phyloP scores from a whole-genome alignment of 495 filamentous ascomycete genomes.

The Trichoderma gamsii region DNA sequence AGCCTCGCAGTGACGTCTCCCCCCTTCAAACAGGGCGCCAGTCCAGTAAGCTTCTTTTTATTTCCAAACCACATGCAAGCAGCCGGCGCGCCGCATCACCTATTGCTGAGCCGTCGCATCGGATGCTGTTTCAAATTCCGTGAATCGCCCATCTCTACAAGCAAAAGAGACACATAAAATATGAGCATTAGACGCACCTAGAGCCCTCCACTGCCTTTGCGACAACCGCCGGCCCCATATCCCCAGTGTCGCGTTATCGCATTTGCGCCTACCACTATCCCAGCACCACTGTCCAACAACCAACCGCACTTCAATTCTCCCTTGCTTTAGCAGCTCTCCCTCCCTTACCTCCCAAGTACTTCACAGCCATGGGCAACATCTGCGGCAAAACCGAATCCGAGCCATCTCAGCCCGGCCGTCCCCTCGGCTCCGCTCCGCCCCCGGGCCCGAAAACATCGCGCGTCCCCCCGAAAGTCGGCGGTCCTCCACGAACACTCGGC shows the following conservation, averaged over 20 bases:
- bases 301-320: not conserved
- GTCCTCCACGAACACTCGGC: conserved; percentile 53
- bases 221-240: not conserved
- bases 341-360: not conserved
- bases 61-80: no score
- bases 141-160: no score
- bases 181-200: no score
- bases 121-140: no score
- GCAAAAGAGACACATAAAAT: no score
- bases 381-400: conserved; percentile 61
- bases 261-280: no score
- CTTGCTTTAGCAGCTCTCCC: not conserved
- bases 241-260: not conserved
- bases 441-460: conserved; percentile 20
- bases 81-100: no score
- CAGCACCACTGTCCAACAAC: not conserved
- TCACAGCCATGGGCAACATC: conserved; percentile 61
- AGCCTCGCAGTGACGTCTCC: no score
- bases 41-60: no score
- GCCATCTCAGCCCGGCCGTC: conserved; percentile 54
- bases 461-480: conserved; percentile 37
- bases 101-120: no score
- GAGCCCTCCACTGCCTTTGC: not conserved
- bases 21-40: no score
- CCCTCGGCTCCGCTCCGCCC: conserved; percentile 47